phyloP scores from a whole-genome alignment of 2,329 filamentous ascomycete species.

The Penicillium sp. region DNA sequence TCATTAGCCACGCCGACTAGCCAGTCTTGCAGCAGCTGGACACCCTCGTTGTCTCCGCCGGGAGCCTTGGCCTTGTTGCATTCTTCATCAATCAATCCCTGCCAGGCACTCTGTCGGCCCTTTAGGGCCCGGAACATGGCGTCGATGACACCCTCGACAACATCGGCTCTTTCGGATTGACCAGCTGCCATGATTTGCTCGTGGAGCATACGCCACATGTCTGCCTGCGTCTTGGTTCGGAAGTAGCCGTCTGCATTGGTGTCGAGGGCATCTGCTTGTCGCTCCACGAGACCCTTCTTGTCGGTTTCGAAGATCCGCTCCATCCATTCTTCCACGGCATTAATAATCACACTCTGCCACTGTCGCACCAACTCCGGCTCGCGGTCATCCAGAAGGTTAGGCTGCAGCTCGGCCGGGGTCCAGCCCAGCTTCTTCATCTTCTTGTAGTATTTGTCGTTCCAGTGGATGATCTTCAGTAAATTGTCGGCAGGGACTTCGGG shows the following conservation, averaged over 20 bases:
- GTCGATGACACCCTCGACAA: conserved; percentile 92
- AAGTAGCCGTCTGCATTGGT: conserved; percentile 87
- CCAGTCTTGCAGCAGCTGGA: conserved; percentile 82
- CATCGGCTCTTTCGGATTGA: conserved; percentile 82
- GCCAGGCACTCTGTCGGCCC: conserved; percentile 79
- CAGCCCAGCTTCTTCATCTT: conserved; percentile 93
- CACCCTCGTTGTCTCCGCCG: conserved; percentile 60
- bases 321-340: conserved; percentile 96
- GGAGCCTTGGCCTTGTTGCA: conserved; percentile 67
- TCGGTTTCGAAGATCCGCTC: conserved; percentile 86
- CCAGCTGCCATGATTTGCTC: conserved; percentile 87
- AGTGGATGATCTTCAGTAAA: conserved; percentile 88
- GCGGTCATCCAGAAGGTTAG: conserved; percentile 87
- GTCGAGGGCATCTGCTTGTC: conserved; percentile 78
- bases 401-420: conserved; percentile 71
- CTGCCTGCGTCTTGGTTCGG: conserved; percentile 85
- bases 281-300: conserved; percentile 74
- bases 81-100: conserved; percentile 85
- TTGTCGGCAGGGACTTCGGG: conserved; percentile 81
- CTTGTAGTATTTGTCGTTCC: conserved; percentile 92
- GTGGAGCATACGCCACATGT: conserved; percentile 96
- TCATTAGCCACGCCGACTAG: conserved; percentile 96
- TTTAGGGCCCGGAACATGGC: conserved; percentile 91
- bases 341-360: conserved; percentile 93
- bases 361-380: conserved; percentile 89